phyloP scores from a whole-genome alignment of 139 green algal genomes.

The Closterium sp. region DNA sequence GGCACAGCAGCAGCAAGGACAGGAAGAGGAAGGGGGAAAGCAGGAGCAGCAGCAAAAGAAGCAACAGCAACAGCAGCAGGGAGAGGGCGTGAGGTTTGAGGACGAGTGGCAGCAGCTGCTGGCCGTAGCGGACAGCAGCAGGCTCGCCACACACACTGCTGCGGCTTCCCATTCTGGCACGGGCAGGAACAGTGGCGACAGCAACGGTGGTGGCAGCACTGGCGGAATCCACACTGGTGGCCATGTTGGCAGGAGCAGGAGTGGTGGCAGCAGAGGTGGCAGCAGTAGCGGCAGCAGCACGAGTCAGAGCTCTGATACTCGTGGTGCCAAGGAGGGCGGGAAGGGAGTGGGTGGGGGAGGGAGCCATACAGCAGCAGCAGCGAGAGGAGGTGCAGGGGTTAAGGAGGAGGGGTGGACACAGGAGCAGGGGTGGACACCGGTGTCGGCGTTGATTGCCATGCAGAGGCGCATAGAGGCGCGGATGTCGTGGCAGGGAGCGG shows the following conservation, averaged over 20 bases:
- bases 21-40: too few relatives aligned
- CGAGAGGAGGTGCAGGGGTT: too few relatives aligned
- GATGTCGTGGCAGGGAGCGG: not conserved
- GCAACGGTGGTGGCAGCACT: too few relatives aligned
- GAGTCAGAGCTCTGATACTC: too few relatives aligned
- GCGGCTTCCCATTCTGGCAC: too few relatives aligned
- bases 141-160: not conserved
- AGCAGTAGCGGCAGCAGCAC: not conserved
- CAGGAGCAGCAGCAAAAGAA: not conserved
- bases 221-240: not conserved
- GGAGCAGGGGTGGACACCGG: not conserved
- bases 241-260: not conserved
- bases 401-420: not conserved
- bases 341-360: too few relatives aligned
- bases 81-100: not conserved
- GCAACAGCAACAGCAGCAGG: not conserved
- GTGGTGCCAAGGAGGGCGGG: too few relatives aligned
- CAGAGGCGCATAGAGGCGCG: not conserved
- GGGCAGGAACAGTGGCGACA: too few relatives aligned
- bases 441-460: not conserved
- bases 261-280: too few relatives aligned
- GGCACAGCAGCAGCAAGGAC: too few relatives aligned
- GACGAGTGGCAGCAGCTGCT: not conserved
- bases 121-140: not conserved
- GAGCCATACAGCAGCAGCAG: too few relatives aligned